Evolutionary conservation across 1,139 yeast genomes (phyloP), one percentile per base, ranked within the genome.

Genomic region (Yamadazyma siamensis): DNA sequence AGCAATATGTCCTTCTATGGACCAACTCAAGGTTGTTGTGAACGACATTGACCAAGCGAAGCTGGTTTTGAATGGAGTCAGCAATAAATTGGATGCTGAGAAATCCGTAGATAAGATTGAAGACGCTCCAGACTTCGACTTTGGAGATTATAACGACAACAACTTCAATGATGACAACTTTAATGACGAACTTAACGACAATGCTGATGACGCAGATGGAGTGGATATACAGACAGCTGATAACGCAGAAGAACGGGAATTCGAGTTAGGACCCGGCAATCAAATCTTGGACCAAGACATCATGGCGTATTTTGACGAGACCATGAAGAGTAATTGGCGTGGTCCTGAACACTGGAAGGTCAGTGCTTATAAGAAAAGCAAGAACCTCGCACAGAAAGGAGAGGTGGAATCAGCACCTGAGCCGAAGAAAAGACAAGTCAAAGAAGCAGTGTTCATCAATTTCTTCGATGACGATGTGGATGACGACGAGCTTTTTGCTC

Each of bases 281-380:
- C 64, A 63, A 30, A 65, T 76, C n/a, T 55, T 76, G 41, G 87
- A 80, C 43, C 70, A 71, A 35, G 87, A 81, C 44, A 64, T 86
- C 32, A 78, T 87, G 79, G 79, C 86, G 1, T 84, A 84, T 51
- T 85, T 86, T 53, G 94, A 86, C 49, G 79, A 76, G 38, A 71
- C 75, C 12, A 60, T 85, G 59, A 77, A 70, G 39, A 69, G 74
- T 27, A 80, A 77, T 51, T 87, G 95, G 95, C 74, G 94, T 25
- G 96, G 96, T 6, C 91, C 96, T 5, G 94, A 86, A 40, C 94
- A 87, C 56, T 91, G 97, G 97, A 84, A 83, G 56, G 85, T 89
- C 8, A 63, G 74, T 25, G 75, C 77, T 16, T 63, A 83, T 34
- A 80, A 50, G 38, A 51, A 46, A 28, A 39, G 55, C 5, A 51